Evolutionary conservation across 768 basidiomycete species (phyloP).

Genomic region (Leccinum subtestaceum): DNA sequence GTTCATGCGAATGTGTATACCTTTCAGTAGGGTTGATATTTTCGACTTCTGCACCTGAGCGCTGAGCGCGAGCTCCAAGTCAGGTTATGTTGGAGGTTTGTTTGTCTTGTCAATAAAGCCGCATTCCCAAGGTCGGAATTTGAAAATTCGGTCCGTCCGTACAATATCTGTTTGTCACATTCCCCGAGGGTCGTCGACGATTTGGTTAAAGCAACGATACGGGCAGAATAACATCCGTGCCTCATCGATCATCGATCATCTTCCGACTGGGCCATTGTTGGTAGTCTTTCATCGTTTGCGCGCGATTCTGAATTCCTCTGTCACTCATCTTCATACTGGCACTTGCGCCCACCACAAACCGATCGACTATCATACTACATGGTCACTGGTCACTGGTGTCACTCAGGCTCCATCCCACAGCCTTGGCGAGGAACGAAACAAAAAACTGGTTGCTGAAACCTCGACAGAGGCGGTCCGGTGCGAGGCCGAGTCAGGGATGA

Average conservation of each 20-base stretch:
- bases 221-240: background rate
- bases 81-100: background rate
- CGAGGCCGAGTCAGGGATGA: background rate
- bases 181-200: background rate
- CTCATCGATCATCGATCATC: background rate
- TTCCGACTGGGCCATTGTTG: background rate
- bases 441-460: background rate
- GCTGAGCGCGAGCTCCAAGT: too few species aligned
- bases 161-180: background rate
- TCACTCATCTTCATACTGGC: background rate
- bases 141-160: background rate
- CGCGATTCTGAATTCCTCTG: background rate
- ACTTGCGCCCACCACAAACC: background rate
- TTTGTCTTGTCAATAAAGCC: background rate
- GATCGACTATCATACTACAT: background rate
- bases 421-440: background rate
- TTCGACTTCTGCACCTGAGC: background rate
- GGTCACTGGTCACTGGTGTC: background rate
- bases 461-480: background rate
- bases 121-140: background rate
- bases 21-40: background rate
- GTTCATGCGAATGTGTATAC: background rate
- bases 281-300: background rate
- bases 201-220: background rate
- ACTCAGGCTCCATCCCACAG: background rate